phyloP scores from a whole-genome alignment of 2,329 filamentous ascomycete genomes.

The Basipetospora chlamydospora region DNA sequence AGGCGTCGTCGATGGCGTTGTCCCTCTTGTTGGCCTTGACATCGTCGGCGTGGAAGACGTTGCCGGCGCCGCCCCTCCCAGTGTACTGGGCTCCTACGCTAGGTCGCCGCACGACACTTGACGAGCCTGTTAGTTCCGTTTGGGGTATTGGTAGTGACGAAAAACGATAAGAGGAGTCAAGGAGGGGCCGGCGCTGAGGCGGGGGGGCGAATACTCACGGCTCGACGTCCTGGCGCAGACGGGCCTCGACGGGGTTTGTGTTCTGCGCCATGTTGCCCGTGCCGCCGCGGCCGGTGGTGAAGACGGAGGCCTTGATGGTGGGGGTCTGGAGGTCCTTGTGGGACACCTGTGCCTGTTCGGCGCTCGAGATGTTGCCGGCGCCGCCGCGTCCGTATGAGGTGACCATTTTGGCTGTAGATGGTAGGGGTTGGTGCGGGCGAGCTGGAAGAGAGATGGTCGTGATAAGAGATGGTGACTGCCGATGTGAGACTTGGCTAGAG shows the following conservation, averaged over 20 bases:
- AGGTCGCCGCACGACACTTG: slow-evolving; percentile 38
- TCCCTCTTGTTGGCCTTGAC: slow-evolving; percentile 16
- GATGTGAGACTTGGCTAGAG: too few species aligned
- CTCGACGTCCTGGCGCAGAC: slow-evolving; percentile 70
- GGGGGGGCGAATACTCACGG: slow-evolving; percentile 46
- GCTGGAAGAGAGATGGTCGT: too few species aligned
- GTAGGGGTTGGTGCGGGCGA: too few species aligned
- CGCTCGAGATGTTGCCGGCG: slow-evolving; percentile 57
- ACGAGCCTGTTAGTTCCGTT: slow-evolving; percentile 7
- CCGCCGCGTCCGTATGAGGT: slow-evolving; percentile 64
- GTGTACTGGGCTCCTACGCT: slow-evolving; percentile 48
- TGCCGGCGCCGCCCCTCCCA: slow-evolving; percentile 64
- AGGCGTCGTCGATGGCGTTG: slow-evolving; percentile 18
- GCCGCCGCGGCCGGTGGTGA: slow-evolving; percentile 82
- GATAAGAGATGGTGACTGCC: too few species aligned
- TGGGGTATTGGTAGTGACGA: not conserved
- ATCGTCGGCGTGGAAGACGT: slow-evolving; percentile 39
- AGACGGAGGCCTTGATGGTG: slow-evolving; percentile 65
- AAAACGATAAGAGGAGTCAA: too few species aligned
- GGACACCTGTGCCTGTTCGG: slow-evolving; percentile 29
- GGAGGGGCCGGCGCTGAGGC: too few species aligned
- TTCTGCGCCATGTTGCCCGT: slow-evolving; percentile 73
- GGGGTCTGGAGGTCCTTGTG: slow-evolving; percentile 64
- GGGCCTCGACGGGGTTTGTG: slow-evolving; percentile 57
- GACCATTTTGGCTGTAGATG: slow-evolving; percentile 23